Evolutionary conservation across 2,329 filamentous ascomycete genomes (phyloP), one percentile per base, ranked within the genome.

Genomic region (Aspergillus quadricinctus): DNA sequence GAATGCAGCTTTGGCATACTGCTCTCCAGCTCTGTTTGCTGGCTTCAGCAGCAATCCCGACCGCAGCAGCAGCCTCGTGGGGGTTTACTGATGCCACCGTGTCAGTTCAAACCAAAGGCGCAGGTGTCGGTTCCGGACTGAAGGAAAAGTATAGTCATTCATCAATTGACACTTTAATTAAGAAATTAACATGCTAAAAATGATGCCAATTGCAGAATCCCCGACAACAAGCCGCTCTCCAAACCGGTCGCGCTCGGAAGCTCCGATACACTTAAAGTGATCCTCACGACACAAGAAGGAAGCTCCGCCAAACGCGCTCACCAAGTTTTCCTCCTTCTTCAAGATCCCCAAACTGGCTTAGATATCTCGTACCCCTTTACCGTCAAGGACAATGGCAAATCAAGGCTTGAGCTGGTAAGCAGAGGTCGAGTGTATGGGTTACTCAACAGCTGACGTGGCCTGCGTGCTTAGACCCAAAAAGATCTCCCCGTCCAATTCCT

Each of bases 311-410:
- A 92, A 81, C 86, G 89, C 63, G 91, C 94, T 65, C 94, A 99
- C 76, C 94, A 99, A 77, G 92, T 92, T 5, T 97, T 97, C 79
- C 81, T 99, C 53, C 81, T 94, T 17, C 76, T 99, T 56, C 87
- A 84, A 66, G 92, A 97, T 65, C 78, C 82, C 10, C 78, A 81
- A 11, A 87, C 86, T 10, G 90, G 90, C 37, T 80, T 99, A 49
- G 92, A 97, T 74, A 87, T 92, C 25, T 92, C 92, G 1, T 96
- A 93, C 68, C 86, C 92, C 1, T 81, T 99, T 66, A 87, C 78
- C 10, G 79, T 96, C 49, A 96, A 96, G 78, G 89, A 94, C 9
- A 91, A 82, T 67, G 94, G 94, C 64, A 96, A 96, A 77, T 91
- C 84, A 23, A 87, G 86, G 54, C 81, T 96, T 31, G 88, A 95